Base-by-base conservation (phyloP, 2,329 filamentous ascomycete genomes). In the Blastomyces silverae region DNA sequence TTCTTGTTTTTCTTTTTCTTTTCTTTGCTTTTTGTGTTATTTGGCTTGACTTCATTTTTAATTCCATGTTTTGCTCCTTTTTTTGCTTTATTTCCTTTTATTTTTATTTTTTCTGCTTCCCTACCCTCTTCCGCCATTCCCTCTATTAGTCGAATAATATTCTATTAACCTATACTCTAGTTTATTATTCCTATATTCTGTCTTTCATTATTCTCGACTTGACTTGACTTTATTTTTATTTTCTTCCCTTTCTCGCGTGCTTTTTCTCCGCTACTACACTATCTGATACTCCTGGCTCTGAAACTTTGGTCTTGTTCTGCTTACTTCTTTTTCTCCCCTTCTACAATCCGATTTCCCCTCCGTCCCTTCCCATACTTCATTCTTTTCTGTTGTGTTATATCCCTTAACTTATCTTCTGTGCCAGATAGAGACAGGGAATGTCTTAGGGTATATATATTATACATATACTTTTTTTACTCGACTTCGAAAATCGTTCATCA, bases 81-180 rank as follows among this genome's bases (percentile, higher is more conserved):
- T 59, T 13, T 28, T 5, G 3, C 6, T 20, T 11, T 8, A 17
- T 5, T 44, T 3, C 10, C 37, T 55, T 11, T 55, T 42, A 3
- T 42, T 28, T 55, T 53, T 28, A 17, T 15, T 34, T n/a, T 50
- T 37, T 13, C 39, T 52, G 31, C 34, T 25, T 53, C 17, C 20
- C 44, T 13, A 39, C 44, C 44, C 3, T 46, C 42, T 46, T 46
- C 15, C 20, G 15, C 44, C 15, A 20, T n/a, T 64, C 15, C n/a
- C n/a, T 31, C 42, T 17, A 31, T 6, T 25, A 15, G 50, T 53
- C 22, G 50, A 52, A 52, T 52, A 52, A 50, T 56, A 61, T 63
- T 64, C 61, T 61, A 62, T 25, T 62, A n/a, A 44, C 62, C 37
- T 62, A 61, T 64, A 50, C n/a, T n/a, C 59, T 59, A 46, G 34